Evolutionary conservation across 305 asterid species (phyloP), one percentile per base, ranked within the genome.

Genomic region (Solanum hybrid): DNA sequence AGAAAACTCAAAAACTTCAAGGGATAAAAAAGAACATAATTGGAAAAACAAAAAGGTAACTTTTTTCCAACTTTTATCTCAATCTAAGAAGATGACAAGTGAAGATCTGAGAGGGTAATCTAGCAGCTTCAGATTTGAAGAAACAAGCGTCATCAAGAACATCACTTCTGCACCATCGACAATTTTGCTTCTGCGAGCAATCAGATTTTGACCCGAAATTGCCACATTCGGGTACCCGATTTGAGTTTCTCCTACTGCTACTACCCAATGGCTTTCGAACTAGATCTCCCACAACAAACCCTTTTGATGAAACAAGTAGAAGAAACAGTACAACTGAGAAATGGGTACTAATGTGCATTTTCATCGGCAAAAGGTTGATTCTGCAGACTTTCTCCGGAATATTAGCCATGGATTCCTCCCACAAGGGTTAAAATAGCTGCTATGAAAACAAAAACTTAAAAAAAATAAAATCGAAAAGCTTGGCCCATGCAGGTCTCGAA

Each of bases 161-260:
- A 45, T 92, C 92, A 87, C 96, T 95, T 86, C 87, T 90, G 93
- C 98, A 94, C 95, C 96, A 95, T 32, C 93, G 91, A 92, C 96
- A 95, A 9, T 88, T 90, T 14, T 91, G 90, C 6, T 78, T 90
- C 89, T 40, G 72, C 4, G 87, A 45, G 93, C 98, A 95, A 27
- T 92, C 94, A 88, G 94, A 91, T 93, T 93, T 92, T 86, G 93
- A 87, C 22, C 71, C 91, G 26, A 91, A 82, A 34, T 89, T 92
- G 26, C 87, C 87, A 88, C 96, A 95, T 15, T 78, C 91, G 29
- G 45, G 76, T 78, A 31, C 38, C 89, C 31, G 78, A 81, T 78
- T 78, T 10, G 86, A 29, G 51, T 88, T 42, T 36, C 60, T 24
- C 24, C 79, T 26, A 26, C 78, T 27, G 0, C 86, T 64, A 38